These are phyloP conservation scores for Radiomyces spectabilis DNA, from an alignment of 192 early-diverging fungal genomes.

Conservation along the genomic window DNA sequence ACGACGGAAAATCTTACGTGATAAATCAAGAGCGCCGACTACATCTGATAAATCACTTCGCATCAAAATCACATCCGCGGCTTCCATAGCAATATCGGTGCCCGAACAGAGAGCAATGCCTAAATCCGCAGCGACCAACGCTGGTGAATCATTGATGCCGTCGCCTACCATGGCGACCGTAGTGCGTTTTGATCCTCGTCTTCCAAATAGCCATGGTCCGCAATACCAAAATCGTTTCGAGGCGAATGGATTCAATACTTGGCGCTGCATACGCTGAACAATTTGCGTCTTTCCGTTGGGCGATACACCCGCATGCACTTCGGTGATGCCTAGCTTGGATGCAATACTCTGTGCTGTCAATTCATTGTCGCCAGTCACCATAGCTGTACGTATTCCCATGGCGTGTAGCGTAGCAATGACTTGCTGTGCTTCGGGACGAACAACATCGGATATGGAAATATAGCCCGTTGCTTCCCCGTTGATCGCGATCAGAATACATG, in stretches of 20 bases:
- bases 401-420: slow-evolving; percentile 61
- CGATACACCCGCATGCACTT: slow-evolving; percentile 85
- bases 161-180: slow-evolving; percentile 94
- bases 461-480: slow-evolving; percentile 52
- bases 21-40: slow-evolving; percentile 79
- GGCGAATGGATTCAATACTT: too few relatives aligned
- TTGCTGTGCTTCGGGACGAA: slow-evolving; percentile 71
- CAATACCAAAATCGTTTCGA: too few relatives aligned
- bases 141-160: slow-evolving; percentile 93
- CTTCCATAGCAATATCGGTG: slow-evolving; percentile 94
- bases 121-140: slow-evolving; percentile 76
- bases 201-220: too few relatives aligned
- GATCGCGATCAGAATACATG: slow-evolving; percentile 73
- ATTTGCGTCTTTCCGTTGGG: slow-evolving; percentile 85
- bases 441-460: slow-evolving; percentile 76
- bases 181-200: slow-evolving; percentile 13
- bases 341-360: slow-evolving; percentile 81
- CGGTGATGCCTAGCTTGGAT: slow-evolving; percentile 67
- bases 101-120: slow-evolving; percentile 87
- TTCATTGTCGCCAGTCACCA: slow-evolving; percentile 93
- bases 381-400: slow-evolving; percentile 74
- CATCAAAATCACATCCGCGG: slow-evolving; percentile 91
- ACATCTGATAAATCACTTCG: slow-evolving; percentile 80
- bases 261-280: slow-evolving; percentile 28
- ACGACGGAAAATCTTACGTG: slow-evolving; percentile 73